phyloP scores from a whole-genome alignment of 768 basidiomycete species.

The Auriscalpium vulgare region DNA sequence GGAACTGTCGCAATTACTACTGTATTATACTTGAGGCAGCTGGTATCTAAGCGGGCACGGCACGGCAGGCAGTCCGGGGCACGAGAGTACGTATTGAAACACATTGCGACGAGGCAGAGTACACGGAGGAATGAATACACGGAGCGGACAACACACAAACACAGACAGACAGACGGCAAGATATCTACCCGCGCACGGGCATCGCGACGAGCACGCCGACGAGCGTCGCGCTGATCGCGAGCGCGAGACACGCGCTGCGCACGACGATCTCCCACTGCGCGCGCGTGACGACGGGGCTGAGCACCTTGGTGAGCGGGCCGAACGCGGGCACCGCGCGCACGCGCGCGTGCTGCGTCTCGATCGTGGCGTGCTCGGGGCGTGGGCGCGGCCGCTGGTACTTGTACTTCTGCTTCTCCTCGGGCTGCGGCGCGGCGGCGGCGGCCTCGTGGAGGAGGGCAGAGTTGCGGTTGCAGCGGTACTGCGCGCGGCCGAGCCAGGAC shows the following conservation, averaged over 20 bases:
- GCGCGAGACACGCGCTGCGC: slow-evolving; percentile 42
- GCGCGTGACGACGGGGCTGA: slow-evolving; percentile 63
- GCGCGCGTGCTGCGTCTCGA: slow-evolving; percentile 32
- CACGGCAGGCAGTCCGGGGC: no score
- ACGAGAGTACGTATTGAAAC: no score
- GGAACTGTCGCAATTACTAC: no score
- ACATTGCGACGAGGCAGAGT: no score
- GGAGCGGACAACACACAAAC: no score
- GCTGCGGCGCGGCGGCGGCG: slow-evolving; percentile 2
- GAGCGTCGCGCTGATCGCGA: slow-evolving; percentile 28
- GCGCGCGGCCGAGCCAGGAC: slow-evolving; percentile 5
- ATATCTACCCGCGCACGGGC: slow-evolving; percentile 21
- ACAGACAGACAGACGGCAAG: no score
- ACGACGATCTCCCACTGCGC: slow-evolving; percentile 83
- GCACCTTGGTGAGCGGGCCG: slow-evolving; percentile 59
- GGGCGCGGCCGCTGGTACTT: not conserved
- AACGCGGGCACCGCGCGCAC: slow-evolving; percentile 63
- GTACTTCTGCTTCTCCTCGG: slow-evolving; percentile 3
- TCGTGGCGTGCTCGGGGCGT: not conserved
- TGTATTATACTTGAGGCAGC: no score
- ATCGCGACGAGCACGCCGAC: slow-evolving; percentile 27
- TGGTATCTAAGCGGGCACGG: no score
- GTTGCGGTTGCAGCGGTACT: slow-evolving; percentile 8
- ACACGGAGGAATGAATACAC: no score
- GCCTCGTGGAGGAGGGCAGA: not conserved